Conservation (phyloP, 495 filamentous ascomycete genomes). For the Paragyromitra xinjiangensis region DNA sequence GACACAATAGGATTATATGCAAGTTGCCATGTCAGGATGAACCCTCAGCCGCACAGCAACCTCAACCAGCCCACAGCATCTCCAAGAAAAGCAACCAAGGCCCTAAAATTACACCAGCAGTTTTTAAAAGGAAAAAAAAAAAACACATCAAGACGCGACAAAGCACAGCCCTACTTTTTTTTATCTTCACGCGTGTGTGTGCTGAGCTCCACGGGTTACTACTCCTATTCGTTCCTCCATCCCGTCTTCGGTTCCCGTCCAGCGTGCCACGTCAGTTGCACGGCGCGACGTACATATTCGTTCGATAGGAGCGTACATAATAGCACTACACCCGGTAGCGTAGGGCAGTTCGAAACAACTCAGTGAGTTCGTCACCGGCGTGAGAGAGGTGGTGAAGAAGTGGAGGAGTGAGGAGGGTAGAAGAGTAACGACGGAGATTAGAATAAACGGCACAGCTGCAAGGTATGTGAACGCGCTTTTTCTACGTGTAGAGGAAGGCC, state of each 20-base stretch:
- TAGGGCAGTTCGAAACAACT: constrained; percentile 40
- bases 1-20: constrained; percentile 30
- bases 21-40: background rate
- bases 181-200: constrained; percentile 2
- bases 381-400: background rate
- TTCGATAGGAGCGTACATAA: constrained; percentile 30
- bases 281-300: constrained; percentile 36
- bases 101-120: background rate
- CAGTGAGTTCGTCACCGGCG: constrained; percentile 4
- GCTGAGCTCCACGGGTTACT: constrained; percentile 2
- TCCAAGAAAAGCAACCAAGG: constrained; percentile 2
- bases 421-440: constrained; percentile 3
- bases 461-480: constrained; percentile 44
- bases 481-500: constrained; percentile 1
- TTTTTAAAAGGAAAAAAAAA: background rate
- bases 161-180: constrained; percentile 27
- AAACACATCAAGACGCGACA: background rate
- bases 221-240: constrained; percentile 35
- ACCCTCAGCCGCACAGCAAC: constrained; percentile 11
- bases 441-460: constrained; percentile 23
- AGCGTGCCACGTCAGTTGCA: constrained; percentile 54
- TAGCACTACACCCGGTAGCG: constrained; percentile 20
- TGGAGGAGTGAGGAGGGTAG: constrained; percentile 10
- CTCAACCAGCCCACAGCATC: background rate
- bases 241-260: constrained; percentile 11